A percentile compares a stretch with the other conserved stretches of the same genome.
These are phyloP conservation scores for Ceratorhiza oryzae-sativae DNA, from an alignment of 1,284 basidiomycete genomes.

Conservation along the genomic window DNA sequence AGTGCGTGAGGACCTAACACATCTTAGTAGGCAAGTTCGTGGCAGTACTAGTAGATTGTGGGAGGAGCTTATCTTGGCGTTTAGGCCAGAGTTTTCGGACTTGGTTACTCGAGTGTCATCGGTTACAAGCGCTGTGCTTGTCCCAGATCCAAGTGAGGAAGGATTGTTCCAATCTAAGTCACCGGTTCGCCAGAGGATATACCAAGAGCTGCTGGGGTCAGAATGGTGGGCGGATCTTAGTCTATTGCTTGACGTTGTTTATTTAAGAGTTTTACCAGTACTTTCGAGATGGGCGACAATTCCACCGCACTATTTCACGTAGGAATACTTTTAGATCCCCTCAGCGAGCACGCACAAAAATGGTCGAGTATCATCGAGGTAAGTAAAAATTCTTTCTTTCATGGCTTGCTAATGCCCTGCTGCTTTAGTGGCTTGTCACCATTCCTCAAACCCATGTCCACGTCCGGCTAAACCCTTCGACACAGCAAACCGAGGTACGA, in stretches of 20 bases:
- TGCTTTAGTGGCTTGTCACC: conserved; percentile 51
- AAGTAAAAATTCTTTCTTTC: conserved; percentile 46
- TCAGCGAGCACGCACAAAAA: conserved; percentile 84
- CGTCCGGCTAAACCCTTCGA: conserved; percentile 77
- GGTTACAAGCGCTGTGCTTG: conserved; percentile 69
- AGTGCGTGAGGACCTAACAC: conserved; percentile 52
- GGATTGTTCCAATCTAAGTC: conserved; percentile 68
- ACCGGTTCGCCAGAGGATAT: conserved; percentile 54
- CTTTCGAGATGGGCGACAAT: conserved; percentile 73
- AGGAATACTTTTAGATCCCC: conserved; percentile 80
- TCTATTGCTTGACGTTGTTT: neutral
- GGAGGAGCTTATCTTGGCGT: neutral
- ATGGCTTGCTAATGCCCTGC: conserved; percentile 51
- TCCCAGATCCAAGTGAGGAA: conserved; percentile 72
- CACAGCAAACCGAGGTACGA: conserved; percentile 66
- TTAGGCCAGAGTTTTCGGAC: conserved; percentile 63
- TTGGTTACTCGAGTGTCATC: conserved; percentile 72
- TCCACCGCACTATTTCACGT: conserved; percentile 74
- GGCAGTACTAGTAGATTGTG: neutral
- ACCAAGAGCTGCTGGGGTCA: conserved; percentile 62
- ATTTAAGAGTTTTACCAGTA: conserved; percentile 53
- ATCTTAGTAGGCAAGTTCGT: conserved; percentile 56
- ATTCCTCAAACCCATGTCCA: conserved; percentile 65
- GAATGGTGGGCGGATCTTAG: conserved; percentile 64
- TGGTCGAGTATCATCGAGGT: conserved; percentile 84